phyloP scores from a whole-genome alignment of 352 stramenopile species.

The Phytophthora vignae region DNA sequence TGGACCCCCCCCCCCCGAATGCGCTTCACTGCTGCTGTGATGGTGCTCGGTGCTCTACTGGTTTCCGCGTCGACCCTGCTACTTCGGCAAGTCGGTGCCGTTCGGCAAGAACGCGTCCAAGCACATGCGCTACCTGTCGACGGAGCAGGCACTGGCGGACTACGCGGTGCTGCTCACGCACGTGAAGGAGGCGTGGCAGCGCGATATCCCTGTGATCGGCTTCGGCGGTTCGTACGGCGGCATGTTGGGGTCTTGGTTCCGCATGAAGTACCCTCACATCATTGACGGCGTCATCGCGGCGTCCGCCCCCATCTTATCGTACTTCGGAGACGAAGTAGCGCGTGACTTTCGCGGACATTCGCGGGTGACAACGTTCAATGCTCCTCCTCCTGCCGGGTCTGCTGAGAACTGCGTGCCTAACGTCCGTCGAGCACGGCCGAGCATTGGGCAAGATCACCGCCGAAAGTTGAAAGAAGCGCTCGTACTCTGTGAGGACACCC shows the following conservation, averaged over 20 bases:
- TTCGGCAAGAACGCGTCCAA: conserved; percentile 75
- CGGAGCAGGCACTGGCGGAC: conserved; percentile 86
- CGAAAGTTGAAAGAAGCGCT: conserved; percentile 33
- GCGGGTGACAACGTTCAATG: conserved; percentile 51
- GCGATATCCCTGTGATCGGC: conserved; percentile 63
- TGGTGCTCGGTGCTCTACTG: too few relatives aligned
- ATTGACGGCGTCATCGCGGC: conserved; percentile 52
- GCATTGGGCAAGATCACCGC: conserved; percentile 26
- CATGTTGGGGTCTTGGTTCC: conserved; percentile 79
- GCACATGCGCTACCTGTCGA: conserved; percentile 81
- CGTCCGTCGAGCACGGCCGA: conserved; percentile 38
- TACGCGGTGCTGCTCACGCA: conserved; percentile 65
- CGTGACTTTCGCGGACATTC: conserved; percentile 36
- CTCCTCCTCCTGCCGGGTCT: conserved; percentile 51
- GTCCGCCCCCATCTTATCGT: too few relatives aligned
- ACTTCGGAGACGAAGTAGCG: conserved; percentile 19
- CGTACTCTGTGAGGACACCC: conserved; percentile 36
- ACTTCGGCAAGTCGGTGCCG: conserved; percentile 94
- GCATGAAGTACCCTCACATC: conserved; percentile 80
- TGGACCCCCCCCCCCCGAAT: neutral
- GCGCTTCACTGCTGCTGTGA: too few relatives aligned
- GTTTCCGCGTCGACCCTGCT: too few relatives aligned
- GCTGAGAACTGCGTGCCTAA: conserved; percentile 61
- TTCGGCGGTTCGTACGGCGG: conserved; percentile 85
- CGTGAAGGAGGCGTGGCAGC: conserved; percentile 57